Evolutionary conservation across 2,329 filamentous ascomycete species (phyloP).

Genomic region (Graphilbum fragrans): DNA sequence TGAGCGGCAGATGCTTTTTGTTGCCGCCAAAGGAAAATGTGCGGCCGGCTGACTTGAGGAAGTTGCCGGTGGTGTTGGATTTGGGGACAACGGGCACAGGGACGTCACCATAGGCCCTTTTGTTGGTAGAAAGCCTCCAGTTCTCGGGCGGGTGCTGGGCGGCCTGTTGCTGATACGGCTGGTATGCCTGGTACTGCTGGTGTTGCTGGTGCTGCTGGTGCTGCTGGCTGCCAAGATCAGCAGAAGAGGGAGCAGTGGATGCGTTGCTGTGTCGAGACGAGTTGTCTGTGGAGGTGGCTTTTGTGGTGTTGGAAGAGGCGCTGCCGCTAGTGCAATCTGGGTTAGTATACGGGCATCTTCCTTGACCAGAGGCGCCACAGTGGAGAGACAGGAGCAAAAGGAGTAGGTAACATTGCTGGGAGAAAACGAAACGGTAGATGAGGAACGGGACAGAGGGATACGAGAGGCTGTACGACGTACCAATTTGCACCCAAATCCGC

Average conservation of each 20-base stretch:
- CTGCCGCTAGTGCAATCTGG: slow-evolving; percentile 32
- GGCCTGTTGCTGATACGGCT: too few species aligned
- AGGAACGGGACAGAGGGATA: not conserved
- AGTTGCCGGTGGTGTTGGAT: slow-evolving; percentile 31
- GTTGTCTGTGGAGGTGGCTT: slow-evolving; percentile 45
- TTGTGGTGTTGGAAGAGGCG: slow-evolving; percentile 49
- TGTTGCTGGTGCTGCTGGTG: slow-evolving; percentile 3
- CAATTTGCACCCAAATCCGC: slow-evolving; percentile 40
- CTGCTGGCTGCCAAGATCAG: slow-evolving; percentile 25
- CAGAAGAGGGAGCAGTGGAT: slow-evolving; percentile 49
- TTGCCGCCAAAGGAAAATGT: slow-evolving; percentile 48
- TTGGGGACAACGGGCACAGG: slow-evolving; percentile 31
- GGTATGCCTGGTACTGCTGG: too few species aligned
- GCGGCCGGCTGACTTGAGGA: slow-evolving; percentile 42
- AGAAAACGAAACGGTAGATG: slow-evolving; percentile 1
- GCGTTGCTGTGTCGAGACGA: slow-evolving; percentile 51
- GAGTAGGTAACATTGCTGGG: slow-evolving; percentile 13
- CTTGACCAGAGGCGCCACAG: not conserved
- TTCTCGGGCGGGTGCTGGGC: slow-evolving; percentile 20
- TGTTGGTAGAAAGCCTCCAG: slow-evolving; percentile 19
- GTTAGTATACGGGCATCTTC: slow-evolving; percentile 15
- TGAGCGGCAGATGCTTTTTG: slow-evolving; percentile 33
- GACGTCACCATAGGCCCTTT: slow-evolving; percentile 26
- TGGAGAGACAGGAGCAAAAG: not conserved
- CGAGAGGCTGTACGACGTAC: slow-evolving; percentile 26